Percentiles rank a stretch among this genome's conserved stretches.
Evolutionary conservation across 768 basidiomycete species (phyloP).

Genomic region (Lactarius trivialis): DNA sequence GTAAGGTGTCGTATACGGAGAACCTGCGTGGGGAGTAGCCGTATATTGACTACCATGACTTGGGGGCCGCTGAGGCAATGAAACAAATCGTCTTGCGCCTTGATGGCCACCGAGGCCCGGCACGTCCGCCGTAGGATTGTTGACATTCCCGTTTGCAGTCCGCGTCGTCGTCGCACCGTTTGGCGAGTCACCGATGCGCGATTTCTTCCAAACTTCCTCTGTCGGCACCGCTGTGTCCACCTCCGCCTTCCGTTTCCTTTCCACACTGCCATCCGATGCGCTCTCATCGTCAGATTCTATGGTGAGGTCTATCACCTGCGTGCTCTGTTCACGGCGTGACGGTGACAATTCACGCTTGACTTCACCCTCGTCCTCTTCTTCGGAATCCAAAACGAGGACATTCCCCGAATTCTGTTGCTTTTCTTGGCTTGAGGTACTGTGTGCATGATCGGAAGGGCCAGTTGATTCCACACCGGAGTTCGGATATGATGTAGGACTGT

Average conservation of each 20-base stretch:
- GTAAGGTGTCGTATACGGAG: conserved; percentile 15
- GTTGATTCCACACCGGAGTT: not conserved
- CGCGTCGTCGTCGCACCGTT: conserved; percentile 18
- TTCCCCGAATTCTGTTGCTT: conserved; percentile 43
- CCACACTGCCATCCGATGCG: conserved; percentile 30
- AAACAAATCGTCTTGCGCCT: conserved; percentile 19
- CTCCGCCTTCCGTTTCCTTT: conserved; percentile 57
- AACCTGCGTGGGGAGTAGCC: conserved; percentile 1
- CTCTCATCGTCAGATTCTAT: conserved; percentile 73
- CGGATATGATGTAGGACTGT: conserved; percentile 3
- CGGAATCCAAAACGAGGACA: conserved; percentile 61
- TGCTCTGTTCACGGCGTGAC: conserved; percentile 36
- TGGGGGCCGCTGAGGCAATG: conserved; percentile 13
- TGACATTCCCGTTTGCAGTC: conserved; percentile 19
- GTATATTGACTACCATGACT: conserved; percentile 5
- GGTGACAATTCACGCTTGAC: conserved; percentile 74
- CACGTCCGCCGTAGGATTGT: conserved; percentile 12
- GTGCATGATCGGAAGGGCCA: not conserved
- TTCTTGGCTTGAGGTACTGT: conserved; percentile 17
- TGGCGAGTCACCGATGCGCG: conserved; percentile 31
- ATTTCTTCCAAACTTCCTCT: conserved; percentile 73
- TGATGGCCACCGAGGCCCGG: conserved; percentile 15
- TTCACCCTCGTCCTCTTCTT: conserved; percentile 64
- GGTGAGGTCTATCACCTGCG: conserved; percentile 77
- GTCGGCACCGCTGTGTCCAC: conserved; percentile 47